These are phyloP conservation scores for Scedosporium dehoogii DNA, from an alignment of 2,329 filamentous ascomycete species.

Conservation along the genomic window DNA sequence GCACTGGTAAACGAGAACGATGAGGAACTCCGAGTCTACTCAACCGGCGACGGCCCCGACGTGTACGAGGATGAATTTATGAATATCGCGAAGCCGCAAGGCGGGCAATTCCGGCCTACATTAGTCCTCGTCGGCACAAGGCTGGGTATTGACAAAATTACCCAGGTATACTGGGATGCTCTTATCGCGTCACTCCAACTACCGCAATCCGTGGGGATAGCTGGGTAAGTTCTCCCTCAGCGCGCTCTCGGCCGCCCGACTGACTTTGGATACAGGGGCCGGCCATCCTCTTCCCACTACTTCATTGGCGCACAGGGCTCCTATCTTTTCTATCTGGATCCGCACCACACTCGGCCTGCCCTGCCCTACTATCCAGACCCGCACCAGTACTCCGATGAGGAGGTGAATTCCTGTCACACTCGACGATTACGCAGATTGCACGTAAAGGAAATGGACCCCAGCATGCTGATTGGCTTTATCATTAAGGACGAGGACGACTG, in stretches of 20 bases:
- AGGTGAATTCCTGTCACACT: conserved; percentile 79
- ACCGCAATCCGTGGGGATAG: conserved; percentile 89
- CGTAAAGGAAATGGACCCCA: conserved; percentile 90
- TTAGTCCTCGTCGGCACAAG: conserved; percentile 82
- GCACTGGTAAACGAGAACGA: conserved; percentile 61
- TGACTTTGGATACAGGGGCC: conserved; percentile 49
- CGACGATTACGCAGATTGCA: conserved; percentile 72
- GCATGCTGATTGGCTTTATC: conserved; percentile 92
- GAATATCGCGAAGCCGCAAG: conserved; percentile 60
- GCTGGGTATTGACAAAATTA: conserved; percentile 88
- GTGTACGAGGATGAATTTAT: conserved; percentile 88
- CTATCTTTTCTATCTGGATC: conserved; percentile 88
- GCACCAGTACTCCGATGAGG: conserved; percentile 55
- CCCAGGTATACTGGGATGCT: conserved; percentile 91
- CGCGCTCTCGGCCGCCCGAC: not conserved
- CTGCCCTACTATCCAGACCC: conserved; percentile 52
- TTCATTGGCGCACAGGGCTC: conserved; percentile 56
- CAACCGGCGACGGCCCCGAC: conserved; percentile 81
- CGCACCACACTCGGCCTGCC: conserved; percentile 72
- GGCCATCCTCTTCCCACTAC: conserved; percentile 74
- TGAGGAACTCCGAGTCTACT: conserved; percentile 66
- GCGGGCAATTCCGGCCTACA: conserved; percentile 65
- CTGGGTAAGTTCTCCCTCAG: conserved; percentile 52
- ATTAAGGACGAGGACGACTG: conserved; percentile 78
- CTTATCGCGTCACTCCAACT: conserved; percentile 76